Percentiles rank a stretch among this genome's conserved stretches.
These are phyloP conservation scores for Castanea sativa DNA, from an alignment of 306 rosid species.

Conservation along the genomic window DNA sequence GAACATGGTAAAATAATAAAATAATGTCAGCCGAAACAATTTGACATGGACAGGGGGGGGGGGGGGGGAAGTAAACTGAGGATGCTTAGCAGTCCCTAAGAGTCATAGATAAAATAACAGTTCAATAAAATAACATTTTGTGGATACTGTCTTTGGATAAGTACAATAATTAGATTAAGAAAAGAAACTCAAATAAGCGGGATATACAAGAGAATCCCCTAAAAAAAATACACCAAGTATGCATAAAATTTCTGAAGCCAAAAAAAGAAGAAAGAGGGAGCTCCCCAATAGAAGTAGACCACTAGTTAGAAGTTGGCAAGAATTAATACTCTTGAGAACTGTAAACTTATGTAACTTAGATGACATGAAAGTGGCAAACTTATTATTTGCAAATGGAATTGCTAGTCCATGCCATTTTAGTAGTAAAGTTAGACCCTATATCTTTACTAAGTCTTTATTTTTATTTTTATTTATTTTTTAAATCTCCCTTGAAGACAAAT, in stretches of 20 bases:
- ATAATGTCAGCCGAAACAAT: conserved; percentile 13
- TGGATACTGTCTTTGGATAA: no score
- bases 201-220: not conserved
- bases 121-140: not conserved
- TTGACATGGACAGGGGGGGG: not conserved
- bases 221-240: not conserved
- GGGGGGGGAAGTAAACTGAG: not conserved
- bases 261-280: not conserved
- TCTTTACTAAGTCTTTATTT: no score
- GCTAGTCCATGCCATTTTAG: not conserved
- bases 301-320: not conserved
- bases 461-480: no score
- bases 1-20: conserved; percentile 7
- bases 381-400: not conserved
- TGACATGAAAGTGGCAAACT: not conserved
- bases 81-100: not conserved
- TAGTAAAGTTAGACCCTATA: no score
- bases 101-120: not conserved
- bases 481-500: not conserved
- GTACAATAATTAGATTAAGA: not conserved
- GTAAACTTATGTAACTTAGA: not conserved
- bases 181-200: not conserved
- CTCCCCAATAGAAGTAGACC: not conserved
- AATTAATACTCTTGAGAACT: not conserved
- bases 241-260: not conserved